phyloP scores from a whole-genome alignment of 1,139 yeast genomes.

The Yamadazyma triangularis region DNA sequence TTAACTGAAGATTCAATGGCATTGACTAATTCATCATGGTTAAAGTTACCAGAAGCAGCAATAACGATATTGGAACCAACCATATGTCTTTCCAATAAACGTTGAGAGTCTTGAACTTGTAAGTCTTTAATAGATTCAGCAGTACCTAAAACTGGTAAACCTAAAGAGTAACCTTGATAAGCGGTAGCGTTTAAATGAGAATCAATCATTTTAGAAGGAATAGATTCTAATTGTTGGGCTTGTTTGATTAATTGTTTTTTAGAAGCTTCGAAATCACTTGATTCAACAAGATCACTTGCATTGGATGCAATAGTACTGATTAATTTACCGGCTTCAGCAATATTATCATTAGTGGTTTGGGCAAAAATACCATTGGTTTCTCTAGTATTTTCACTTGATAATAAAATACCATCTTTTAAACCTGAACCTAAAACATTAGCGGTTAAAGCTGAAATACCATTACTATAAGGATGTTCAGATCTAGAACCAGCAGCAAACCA shows the following conservation, averaged over 20 bases:
- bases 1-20: slow-evolving; percentile 50
- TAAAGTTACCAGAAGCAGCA: slow-evolving; percentile 69
- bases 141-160: slow-evolving; percentile 73
- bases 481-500: slow-evolving; percentile 75
- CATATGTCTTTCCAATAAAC: slow-evolving; percentile 53
- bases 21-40: slow-evolving; percentile 64
- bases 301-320: slow-evolving; percentile 34
- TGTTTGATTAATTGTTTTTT: slow-evolving; percentile 33
- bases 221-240: slow-evolving; percentile 42
- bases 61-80: slow-evolving; percentile 62
- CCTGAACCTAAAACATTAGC: slow-evolving; percentile 45
- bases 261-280: slow-evolving; percentile 31
- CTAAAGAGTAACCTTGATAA: slow-evolving; percentile 78
- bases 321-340: slow-evolving; percentile 38
- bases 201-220: slow-evolving; percentile 48
- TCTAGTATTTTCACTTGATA: slow-evolving; percentile 42
- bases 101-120: slow-evolving; percentile 52
- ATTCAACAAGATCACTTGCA: slow-evolving; percentile 25
- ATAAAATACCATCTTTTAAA: slow-evolving; percentile 41
- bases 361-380: slow-evolving; percentile 55
- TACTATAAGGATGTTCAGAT: slow-evolving; percentile 72
- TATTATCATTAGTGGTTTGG: slow-evolving; percentile 43
- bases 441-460: slow-evolving; percentile 70
- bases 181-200: slow-evolving; percentile 79
- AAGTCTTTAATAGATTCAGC: slow-evolving; percentile 55